Evolutionary conservation across 257 asterid genomes (phyloP).

Genomic region (Nemophila menziesii): DNA sequence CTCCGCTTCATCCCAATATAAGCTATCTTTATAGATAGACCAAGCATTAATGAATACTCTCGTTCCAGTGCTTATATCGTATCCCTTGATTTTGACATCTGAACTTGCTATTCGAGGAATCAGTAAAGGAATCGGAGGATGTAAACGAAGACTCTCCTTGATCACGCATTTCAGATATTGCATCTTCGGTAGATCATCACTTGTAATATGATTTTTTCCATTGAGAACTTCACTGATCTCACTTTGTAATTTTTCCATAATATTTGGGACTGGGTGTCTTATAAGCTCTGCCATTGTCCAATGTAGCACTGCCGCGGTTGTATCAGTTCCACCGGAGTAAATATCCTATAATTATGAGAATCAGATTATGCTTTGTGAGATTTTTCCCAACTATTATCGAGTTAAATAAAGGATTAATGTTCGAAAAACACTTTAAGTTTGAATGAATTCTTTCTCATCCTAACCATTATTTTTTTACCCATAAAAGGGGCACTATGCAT

Average conservation of each 20-base stretch:
- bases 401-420: too few species aligned
- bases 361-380: too few species aligned
- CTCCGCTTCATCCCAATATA: slow-evolving; percentile 6
- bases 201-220: slow-evolving; percentile 5
- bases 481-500: too few species aligned
- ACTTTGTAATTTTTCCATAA: slow-evolving; percentile 4
- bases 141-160: slow-evolving; percentile 10
- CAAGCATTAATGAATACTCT: slow-evolving; percentile 1
- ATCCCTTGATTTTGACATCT: slow-evolving; percentile 8
- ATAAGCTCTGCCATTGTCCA: slow-evolving; percentile 11
- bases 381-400: too few species aligned
- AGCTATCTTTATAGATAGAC: slow-evolving; percentile 8
- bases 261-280: neutral
- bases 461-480: too few species aligned
- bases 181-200: neutral
- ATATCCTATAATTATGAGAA: too few species aligned
- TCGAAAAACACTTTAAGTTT: too few species aligned
- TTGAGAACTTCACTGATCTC: too few species aligned
- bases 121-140: slow-evolving; percentile 5
- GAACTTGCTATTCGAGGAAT: slow-evolving; percentile 4
- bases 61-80: slow-evolving; percentile 3
- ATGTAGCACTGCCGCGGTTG: slow-evolving; percentile 7
- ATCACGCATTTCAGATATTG: slow-evolving; percentile 7
- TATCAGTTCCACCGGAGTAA: slow-evolving; percentile 6
- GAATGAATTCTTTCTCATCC: too few species aligned